A percentile compares a stretch with the other conserved stretches of the same genome.
Evolutionary conservation across 2,329 filamentous ascomycete species (phyloP).

Genomic region (Davidsoniella virescens): DNA sequence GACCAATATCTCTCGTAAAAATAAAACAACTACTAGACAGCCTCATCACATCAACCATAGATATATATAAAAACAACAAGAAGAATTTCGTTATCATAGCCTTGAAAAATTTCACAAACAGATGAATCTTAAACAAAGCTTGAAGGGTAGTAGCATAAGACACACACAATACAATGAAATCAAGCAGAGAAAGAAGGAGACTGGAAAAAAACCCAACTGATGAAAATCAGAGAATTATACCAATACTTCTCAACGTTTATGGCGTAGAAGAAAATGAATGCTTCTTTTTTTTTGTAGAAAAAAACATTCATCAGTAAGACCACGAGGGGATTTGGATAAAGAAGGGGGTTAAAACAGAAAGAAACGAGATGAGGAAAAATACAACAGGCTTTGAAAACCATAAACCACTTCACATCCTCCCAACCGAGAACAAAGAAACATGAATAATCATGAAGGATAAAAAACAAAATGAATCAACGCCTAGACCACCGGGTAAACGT

Average conservation of each 20-base stretch:
- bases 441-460: conserved; percentile 13
- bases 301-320: not conserved
- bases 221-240: too few species aligned
- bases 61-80: not conserved
- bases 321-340: not conserved
- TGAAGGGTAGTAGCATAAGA: conserved; percentile 15
- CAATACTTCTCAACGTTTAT: too few species aligned
- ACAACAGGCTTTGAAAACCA: not conserved
- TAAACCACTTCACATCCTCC: not conserved
- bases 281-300: not conserved
- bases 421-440: conserved; percentile 9
- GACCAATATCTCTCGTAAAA: too few species aligned
- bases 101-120: too few species aligned
- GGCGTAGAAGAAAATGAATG: too few species aligned
- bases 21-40: too few species aligned
- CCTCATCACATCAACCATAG: not conserved
- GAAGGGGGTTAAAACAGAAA: not conserved
- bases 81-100: not conserved
- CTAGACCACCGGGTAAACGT: conserved; percentile 8
- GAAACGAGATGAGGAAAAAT: not conserved
- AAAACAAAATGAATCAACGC: conserved; percentile 15
- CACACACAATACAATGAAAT: too few species aligned
- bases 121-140: conserved; percentile 9
- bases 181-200: too few species aligned
- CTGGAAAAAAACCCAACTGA: too few species aligned